Evolutionary conservation across 73 alveolate species (phyloP).

Genomic region (Durusdinium trenchii): DNA sequence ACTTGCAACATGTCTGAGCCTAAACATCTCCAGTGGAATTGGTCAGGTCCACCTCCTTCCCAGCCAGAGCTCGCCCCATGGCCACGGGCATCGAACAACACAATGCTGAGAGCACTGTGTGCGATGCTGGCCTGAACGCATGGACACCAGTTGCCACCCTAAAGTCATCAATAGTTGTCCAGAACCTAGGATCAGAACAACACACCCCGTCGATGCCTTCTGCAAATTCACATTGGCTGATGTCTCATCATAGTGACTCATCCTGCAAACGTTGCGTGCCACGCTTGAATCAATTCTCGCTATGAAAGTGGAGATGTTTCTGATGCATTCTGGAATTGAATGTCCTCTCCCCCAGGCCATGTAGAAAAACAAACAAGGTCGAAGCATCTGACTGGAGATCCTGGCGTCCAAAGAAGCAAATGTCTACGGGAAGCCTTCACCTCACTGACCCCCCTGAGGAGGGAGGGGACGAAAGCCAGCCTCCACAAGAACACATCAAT

Average conservation of each 20-base stretch:
- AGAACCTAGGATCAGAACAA: too few species aligned
- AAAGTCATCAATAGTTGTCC: too few species aligned
- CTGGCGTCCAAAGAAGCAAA: neutral
- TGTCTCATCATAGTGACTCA: constrained; percentile 85
- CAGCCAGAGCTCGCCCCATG: constrained; percentile 82
- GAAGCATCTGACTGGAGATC: constrained; percentile 2
- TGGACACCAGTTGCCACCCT: constrained; percentile 2
- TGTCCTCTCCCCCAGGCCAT: constrained; percentile 85
- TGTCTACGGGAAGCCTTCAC: neutral
- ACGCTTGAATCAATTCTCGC: neutral
- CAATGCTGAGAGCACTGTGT: constrained; percentile 7
- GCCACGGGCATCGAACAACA: constrained; percentile 85
- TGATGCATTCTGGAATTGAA: too few species aligned
- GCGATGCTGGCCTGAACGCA: neutral
- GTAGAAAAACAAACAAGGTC: constrained; percentile 31
- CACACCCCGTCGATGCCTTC: too few species aligned
- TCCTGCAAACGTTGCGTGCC: constrained; percentile 18
- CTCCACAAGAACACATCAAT: neutral
- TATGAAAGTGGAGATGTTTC: neutral
- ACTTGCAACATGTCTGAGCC: constrained; percentile 82
- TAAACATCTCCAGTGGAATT: constrained; percentile 68
- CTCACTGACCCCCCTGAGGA: neutral
- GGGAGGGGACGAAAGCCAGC: neutral
- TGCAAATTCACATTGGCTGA: constrained; percentile 22
- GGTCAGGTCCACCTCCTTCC: constrained; percentile 70